Conservation (phyloP, 2,329 filamentous ascomycete genomes). For the Aspergillus bombycis region DNA sequence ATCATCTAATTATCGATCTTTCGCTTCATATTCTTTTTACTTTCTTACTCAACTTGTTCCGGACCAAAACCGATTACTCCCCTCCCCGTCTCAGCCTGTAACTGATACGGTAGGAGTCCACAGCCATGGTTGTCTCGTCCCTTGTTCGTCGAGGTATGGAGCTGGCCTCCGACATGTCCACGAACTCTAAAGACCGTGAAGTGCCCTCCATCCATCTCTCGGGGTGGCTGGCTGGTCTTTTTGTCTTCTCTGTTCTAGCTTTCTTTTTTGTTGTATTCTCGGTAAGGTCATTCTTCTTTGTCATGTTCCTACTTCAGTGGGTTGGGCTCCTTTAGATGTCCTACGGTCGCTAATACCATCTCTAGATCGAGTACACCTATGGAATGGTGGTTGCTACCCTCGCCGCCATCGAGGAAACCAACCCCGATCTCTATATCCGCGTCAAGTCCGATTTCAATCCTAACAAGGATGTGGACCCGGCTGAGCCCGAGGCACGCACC, state of each 20-base stretch:
- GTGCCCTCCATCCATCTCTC: slow-evolving; percentile 23
- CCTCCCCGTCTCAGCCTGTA: background rate
- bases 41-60: background rate
- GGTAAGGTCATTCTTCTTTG: slow-evolving; percentile 27
- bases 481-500: slow-evolving; percentile 48
- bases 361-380: slow-evolving; percentile 59
- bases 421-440: slow-evolving; percentile 56
- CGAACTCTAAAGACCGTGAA: slow-evolving; percentile 7
- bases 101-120: background rate
- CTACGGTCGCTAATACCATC: background rate
- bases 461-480: slow-evolving; percentile 36
- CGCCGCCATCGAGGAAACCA: slow-evolving; percentile 65
- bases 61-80: background rate
- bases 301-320: background rate
- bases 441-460: slow-evolving; percentile 47
- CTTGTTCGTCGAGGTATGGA: slow-evolving; percentile 43
- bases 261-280: slow-evolving; percentile 29
- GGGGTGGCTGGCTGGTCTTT: slow-evolving; percentile 30
- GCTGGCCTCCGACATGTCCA: slow-evolving; percentile 24
- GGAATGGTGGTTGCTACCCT: slow-evolving; percentile 63
- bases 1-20: slow-evolving; percentile 11
- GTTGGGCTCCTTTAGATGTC: too few relatives aligned
- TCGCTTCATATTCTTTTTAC: slow-evolving; percentile 1
- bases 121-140: slow-evolving; percentile 33
- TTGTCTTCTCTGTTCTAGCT: slow-evolving; percentile 30